These are phyloP conservation scores for Dichotomopilus funicola DNA, from an alignment of 2,329 filamentous ascomycete species.

Conservation along the genomic window DNA sequence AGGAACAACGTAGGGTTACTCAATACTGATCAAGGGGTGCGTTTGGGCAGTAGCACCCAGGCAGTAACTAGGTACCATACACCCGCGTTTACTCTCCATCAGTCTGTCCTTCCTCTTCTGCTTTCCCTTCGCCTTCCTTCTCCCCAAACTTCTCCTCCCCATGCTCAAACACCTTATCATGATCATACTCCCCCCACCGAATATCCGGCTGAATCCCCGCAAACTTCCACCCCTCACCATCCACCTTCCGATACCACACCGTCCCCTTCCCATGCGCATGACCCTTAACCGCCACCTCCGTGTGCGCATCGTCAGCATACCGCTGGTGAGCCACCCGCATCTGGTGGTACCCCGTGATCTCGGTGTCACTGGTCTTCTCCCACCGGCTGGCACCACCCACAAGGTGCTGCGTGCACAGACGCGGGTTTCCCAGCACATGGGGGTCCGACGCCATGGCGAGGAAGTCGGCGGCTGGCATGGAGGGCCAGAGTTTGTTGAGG, in stretches of 20 bases:
- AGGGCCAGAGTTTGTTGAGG: slow-evolving; percentile 48
- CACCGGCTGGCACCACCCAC: slow-evolving; percentile 47
- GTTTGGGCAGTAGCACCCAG: too few relatives aligned
- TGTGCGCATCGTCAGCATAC: slow-evolving; percentile 42
- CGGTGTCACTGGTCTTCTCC: slow-evolving; percentile 31
- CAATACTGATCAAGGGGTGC: too few relatives aligned
- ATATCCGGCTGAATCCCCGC: slow-evolving; percentile 48
- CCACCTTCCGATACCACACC: slow-evolving; percentile 51
- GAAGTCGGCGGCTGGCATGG: slow-evolving; percentile 49
- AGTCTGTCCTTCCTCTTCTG: too few relatives aligned
- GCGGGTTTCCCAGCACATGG: slow-evolving; percentile 46
- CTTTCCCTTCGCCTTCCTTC: too few relatives aligned
- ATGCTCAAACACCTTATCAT: slow-evolving; percentile 36
- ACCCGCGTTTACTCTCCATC: too few relatives aligned
- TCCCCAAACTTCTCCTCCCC: neutral
- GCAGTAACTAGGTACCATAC: too few relatives aligned
- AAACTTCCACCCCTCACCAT: slow-evolving; percentile 50
- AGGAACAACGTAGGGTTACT: too few relatives aligned
- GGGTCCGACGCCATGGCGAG: slow-evolving; percentile 45
- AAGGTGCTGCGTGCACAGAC: slow-evolving; percentile 51
- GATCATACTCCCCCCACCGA: slow-evolving; percentile 49
- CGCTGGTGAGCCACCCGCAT: slow-evolving; percentile 52
- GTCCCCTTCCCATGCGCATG: slow-evolving; percentile 49
- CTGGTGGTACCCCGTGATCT: slow-evolving; percentile 49
- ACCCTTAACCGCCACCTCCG: slow-evolving; percentile 46